Evolutionary conservation across 305 asterid genomes (phyloP), one percentile per base, ranked within the genome.

Genomic region (Euphrasia arctica): DNA sequence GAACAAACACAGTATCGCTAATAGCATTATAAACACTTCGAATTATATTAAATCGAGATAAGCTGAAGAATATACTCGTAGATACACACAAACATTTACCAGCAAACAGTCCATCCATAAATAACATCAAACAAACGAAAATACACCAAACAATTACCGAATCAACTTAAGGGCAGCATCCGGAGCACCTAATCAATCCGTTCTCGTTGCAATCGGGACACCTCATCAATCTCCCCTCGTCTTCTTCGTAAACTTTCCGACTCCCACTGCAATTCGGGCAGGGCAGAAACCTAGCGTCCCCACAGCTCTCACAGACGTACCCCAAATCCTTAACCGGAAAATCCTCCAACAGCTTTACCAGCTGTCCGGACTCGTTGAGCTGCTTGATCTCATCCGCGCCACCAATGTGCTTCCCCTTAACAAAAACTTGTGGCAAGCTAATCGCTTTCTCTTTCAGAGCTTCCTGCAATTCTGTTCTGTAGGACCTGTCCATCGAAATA

Each of bases 191-290:
- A 67, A 87, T 60, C 75, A 91, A 66, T 69, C 98, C 96, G 72
- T 91, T 91, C 85, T 91, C 98, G 7, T 91, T 89, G 78, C 98
- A 91, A 39, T 80, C 60, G 0, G 77, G 79, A 62, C 98, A 91
- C 72, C 83, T 85, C 72, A 76, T 83, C 75, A 81, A 58, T 62
- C 51, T 77, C 71, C 86, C 84, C 60, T 83, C 93, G 14, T 74
- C 83, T 63, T 80, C 92, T 72, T 75, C 85, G 42, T 83, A 91
- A 51, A 91, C 79, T 79, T 87, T 91, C 57, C 85, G 78, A 73
- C 96, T 91, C 45, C 98, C 98, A 34, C 67, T 85, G 80, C 98
- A 91, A 66, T 75, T 83, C 6, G 86, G 82, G 79, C 98, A 91
- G 0, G 95, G 95, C 41, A 91, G 63, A 43, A 91, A 91, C 75